Conservation (phyloP, 495 filamentous ascomycete genomes). For the Daldinia bambusicola region DNA sequence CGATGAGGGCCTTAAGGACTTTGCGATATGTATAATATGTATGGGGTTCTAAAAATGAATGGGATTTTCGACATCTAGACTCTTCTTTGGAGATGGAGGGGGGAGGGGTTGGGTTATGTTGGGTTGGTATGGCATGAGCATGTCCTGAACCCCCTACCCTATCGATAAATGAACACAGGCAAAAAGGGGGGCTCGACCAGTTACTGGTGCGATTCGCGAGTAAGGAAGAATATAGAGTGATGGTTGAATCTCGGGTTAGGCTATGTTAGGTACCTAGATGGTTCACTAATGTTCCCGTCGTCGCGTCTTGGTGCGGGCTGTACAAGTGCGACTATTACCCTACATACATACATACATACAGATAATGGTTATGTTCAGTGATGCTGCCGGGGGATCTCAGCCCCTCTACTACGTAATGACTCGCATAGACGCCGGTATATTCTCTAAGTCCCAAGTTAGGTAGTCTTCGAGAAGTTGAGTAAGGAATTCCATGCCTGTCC, state of each 20-base stretch:
- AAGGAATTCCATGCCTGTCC: slow-evolving; percentile 5
- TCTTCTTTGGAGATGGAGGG: not conserved
- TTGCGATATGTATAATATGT: slow-evolving; percentile 11
- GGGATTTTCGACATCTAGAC: slow-evolving; percentile 8
- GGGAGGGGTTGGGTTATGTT: slow-evolving; percentile 16
- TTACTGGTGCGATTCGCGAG: not conserved
- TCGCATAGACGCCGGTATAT: slow-evolving; percentile 40
- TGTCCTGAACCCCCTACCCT: not conserved
- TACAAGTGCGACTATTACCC: slow-evolving; percentile 22
- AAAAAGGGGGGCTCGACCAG: not conserved
- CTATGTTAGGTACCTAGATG: not conserved
- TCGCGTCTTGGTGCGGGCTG: slow-evolving; percentile 21
- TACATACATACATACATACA: not conserved
- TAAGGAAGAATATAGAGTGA: not conserved
- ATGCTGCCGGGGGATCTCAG: not conserved
- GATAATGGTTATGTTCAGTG: slow-evolving; percentile 14
- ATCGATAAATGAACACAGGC: not conserved
- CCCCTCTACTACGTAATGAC: slow-evolving; percentile 33
- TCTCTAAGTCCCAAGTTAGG: slow-evolving; percentile 5
- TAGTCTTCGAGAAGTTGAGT: slow-evolving; percentile 23
- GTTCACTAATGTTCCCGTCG: not conserved
- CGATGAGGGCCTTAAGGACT: not conserved
- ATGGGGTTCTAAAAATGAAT: slow-evolving; percentile 1
- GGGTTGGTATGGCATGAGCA: not conserved
- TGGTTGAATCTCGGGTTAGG: not conserved